These are phyloP conservation scores for Saccharomyces hybrid DNA, from an alignment of 1,139 yeast species.

Conservation along the genomic window DNA sequence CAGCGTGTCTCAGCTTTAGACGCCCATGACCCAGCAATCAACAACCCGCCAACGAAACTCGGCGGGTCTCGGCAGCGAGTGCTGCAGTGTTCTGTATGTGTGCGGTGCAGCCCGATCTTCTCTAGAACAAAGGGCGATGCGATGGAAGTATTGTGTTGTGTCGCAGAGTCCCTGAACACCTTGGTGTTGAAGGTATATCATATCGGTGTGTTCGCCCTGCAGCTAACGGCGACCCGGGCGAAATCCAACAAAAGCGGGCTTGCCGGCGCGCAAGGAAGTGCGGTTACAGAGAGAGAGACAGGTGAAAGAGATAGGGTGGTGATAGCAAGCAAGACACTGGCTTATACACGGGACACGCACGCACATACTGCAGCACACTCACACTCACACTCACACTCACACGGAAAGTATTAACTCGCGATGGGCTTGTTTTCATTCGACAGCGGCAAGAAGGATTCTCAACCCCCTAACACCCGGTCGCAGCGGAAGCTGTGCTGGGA, in stretches of 20 bases:
- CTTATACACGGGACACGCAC: neutral
- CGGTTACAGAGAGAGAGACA: neutral
- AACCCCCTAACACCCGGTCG: conserved; percentile 36
- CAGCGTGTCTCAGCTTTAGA: neutral
- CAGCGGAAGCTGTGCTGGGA: conserved; percentile 61
- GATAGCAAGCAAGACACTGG: too few relatives aligned
- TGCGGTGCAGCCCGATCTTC: neutral
- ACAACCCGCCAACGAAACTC: neutral
- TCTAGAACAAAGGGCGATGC: neutral
- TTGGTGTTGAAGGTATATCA: neutral
- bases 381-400: neutral
- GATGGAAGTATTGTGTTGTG: neutral
- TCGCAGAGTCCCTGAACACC: neutral
- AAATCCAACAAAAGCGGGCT: neutral
- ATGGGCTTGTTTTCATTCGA: conserved; percentile 21
- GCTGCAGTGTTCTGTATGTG: too few relatives aligned
- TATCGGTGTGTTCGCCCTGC: neutral
- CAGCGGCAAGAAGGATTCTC: conserved; percentile 17
- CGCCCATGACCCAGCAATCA: neutral
- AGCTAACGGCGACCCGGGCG: neutral
- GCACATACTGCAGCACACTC: too few relatives aligned
- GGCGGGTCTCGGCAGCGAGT: neutral
- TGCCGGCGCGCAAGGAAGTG: neutral
- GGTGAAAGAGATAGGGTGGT: neutral
- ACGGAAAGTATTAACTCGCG: neutral